Conservation (phyloP, 768 basidiomycete genomes). For the Suillus occidentalis region DNA sequence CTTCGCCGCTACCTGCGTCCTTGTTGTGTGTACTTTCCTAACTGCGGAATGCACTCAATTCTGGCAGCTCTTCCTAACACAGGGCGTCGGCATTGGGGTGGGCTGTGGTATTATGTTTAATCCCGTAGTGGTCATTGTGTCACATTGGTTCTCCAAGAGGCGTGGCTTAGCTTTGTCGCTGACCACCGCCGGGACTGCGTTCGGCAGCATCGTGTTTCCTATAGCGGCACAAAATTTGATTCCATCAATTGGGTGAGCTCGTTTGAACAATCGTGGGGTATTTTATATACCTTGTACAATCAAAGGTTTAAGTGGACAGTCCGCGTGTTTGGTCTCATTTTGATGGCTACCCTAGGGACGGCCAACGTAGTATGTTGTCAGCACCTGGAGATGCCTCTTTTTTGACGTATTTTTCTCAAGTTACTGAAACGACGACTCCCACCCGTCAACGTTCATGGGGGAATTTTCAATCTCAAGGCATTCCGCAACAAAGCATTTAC, state of each 20-base stretch:
- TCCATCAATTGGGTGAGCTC: constrained; percentile 60
- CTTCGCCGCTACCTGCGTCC: constrained; percentile 44
- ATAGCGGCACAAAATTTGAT: constrained; percentile 59
- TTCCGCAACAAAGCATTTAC: constrained; percentile 51
- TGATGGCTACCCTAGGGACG: constrained; percentile 49
- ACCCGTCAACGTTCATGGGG: constrained; percentile 51
- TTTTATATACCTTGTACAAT: neutral
- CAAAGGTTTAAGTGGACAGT: constrained; percentile 75
- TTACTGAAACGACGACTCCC: constrained; percentile 49
- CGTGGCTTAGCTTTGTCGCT: constrained; percentile 61
- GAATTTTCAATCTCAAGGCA: constrained; percentile 54
- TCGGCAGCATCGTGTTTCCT: constrained; percentile 71
- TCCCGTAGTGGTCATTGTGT: constrained; percentile 55
- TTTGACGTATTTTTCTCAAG: constrained; percentile 12
- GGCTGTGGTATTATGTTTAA: constrained; percentile 61
- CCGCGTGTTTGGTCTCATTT: constrained; percentile 65
- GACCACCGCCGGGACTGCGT: constrained; percentile 60
- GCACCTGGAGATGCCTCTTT: constrained; percentile 9
- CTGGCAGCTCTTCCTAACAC: constrained; percentile 79
- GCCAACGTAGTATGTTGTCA: constrained; percentile 50
- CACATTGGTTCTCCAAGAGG: constrained; percentile 70
- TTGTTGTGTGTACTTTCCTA: constrained; percentile 62
- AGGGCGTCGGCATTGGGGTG: constrained; percentile 71
- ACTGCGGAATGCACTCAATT: constrained; percentile 68
- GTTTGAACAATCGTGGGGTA: constrained; percentile 16